phyloP scores from a whole-genome alignment of 2,329 filamentous ascomycete species.

The Colletotrichum kahawae region DNA sequence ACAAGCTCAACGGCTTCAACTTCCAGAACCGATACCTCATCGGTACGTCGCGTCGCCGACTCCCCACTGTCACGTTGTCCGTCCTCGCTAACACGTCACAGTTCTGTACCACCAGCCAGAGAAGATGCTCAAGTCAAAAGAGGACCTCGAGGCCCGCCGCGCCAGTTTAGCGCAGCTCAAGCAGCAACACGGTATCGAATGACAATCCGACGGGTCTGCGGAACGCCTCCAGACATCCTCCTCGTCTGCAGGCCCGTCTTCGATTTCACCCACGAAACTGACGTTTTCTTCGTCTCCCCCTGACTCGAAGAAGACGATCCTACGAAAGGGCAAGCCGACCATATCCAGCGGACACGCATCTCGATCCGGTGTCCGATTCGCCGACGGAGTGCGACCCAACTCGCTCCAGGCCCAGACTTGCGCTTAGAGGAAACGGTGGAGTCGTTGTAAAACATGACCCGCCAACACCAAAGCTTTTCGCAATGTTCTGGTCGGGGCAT shows the following conservation, averaged over 20 bases:
- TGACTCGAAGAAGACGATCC: conserved; percentile 46
- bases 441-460: conserved; percentile 17
- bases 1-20: conserved; percentile 99
- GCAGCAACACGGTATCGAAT: conserved; percentile 98
- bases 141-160: conserved; percentile 91
- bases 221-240: conserved; percentile 48
- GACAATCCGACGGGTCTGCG: conserved; percentile 78
- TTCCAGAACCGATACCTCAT: conserved; percentile 99
- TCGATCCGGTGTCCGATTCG: conserved; percentile 46
- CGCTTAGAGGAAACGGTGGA: conserved; percentile 34
- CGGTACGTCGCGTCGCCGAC: conserved; percentile 63
- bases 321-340: conserved; percentile 47
- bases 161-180: conserved; percentile 99
- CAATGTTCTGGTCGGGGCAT: conserved; percentile 16
- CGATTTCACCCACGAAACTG: conserved; percentile 42
- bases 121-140: conserved; percentile 81
- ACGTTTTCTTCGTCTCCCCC: conserved; percentile 35
- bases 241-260: conserved; percentile 67
- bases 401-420: conserved; percentile 35
- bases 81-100: conserved; percentile 30
- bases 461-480: conserved; percentile 14
- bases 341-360: conserved; percentile 41
- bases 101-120: conserved; percentile 70
- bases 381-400: conserved; percentile 41
- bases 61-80: background rate